phyloP scores from a whole-genome alignment of 2,329 filamentous ascomycete genomes.

The Venturia effusa region DNA sequence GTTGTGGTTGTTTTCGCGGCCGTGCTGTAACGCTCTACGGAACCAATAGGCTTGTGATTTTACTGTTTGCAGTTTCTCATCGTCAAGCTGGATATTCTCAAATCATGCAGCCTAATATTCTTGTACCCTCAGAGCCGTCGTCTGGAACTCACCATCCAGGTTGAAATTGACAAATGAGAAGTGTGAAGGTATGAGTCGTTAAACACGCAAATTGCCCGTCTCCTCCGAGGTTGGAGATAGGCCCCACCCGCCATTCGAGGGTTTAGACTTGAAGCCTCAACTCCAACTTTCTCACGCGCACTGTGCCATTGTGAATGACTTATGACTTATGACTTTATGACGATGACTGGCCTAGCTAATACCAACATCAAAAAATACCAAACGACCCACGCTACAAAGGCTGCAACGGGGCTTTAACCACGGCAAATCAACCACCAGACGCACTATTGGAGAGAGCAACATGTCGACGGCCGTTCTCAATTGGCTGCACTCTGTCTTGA shows the following conservation, averaged over 20 bases:
- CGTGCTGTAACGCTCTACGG: not conserved
- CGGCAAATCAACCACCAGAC: not conserved
- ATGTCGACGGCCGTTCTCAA: conserved; percentile 50
- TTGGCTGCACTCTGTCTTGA: conserved; percentile 89
- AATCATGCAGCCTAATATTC: no score
- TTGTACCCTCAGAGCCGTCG: not conserved
- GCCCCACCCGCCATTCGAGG: not conserved
- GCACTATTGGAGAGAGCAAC: not conserved
- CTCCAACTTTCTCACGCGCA: not conserved
- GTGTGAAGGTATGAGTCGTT: no score
- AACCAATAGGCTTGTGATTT: no score
- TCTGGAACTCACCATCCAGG: not conserved
- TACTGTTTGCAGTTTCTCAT: no score
- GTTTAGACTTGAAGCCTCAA: not conserved
- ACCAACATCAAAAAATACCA: no score
- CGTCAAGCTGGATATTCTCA: no score
- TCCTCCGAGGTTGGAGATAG: not conserved
- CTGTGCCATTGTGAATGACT: no score
- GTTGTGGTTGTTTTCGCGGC: not conserved
- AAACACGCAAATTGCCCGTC: not conserved
- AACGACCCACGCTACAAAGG: not conserved
- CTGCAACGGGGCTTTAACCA: not conserved
- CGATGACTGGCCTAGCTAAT: not conserved
- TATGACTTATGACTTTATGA: conserved; percentile 1
- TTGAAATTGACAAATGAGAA: not conserved